Percentiles rank a stretch among this genome's conserved stretches.
These are phyloP conservation scores for Sugiyamaella boreocaroliniensis DNA, from an alignment of 805 yeast species.

Conservation along the genomic window DNA sequence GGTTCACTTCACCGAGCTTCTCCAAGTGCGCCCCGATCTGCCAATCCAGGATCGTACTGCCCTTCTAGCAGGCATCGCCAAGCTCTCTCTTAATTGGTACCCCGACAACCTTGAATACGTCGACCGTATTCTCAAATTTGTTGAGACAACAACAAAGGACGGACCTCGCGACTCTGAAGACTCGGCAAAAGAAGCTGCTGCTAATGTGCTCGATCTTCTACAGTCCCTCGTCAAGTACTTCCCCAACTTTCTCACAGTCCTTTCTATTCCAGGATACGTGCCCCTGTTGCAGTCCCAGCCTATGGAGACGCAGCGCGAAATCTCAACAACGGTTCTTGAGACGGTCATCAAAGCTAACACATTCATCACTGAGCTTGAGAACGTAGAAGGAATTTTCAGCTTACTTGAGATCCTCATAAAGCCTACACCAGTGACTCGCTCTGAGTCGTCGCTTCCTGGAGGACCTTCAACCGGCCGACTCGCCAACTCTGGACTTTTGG, in stretches of 20 bases:
- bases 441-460: slow-evolving; percentile 26
- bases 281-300: slow-evolving; percentile 51
- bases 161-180: slow-evolving; percentile 21
- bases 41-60: slow-evolving; percentile 58
- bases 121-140: slow-evolving; percentile 53
- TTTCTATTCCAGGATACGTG: slow-evolving; percentile 42
- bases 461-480: slow-evolving; percentile 14
- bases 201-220: slow-evolving; percentile 29
- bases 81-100: slow-evolving; percentile 59
- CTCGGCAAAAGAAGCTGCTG: slow-evolving; percentile 22
- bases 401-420: slow-evolving; percentile 51
- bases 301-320: slow-evolving; percentile 44
- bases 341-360: slow-evolving; percentile 41
- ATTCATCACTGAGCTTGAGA: slow-evolving; percentile 38
- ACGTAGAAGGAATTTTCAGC: slow-evolving; percentile 54
- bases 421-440: slow-evolving; percentile 7
- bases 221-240: slow-evolving; percentile 29
- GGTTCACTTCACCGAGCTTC: slow-evolving; percentile 52
- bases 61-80: slow-evolving; percentile 58
- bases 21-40: slow-evolving; percentile 55
- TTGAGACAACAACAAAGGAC: slow-evolving; percentile 23
- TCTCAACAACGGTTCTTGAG: slow-evolving; percentile 57
- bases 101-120: slow-evolving; percentile 55
- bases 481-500: not conserved
- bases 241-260: slow-evolving; percentile 27